Base-by-base conservation (phyloP, 2,329 filamentous ascomycete genomes). In the Zasmidium cellare region DNA sequence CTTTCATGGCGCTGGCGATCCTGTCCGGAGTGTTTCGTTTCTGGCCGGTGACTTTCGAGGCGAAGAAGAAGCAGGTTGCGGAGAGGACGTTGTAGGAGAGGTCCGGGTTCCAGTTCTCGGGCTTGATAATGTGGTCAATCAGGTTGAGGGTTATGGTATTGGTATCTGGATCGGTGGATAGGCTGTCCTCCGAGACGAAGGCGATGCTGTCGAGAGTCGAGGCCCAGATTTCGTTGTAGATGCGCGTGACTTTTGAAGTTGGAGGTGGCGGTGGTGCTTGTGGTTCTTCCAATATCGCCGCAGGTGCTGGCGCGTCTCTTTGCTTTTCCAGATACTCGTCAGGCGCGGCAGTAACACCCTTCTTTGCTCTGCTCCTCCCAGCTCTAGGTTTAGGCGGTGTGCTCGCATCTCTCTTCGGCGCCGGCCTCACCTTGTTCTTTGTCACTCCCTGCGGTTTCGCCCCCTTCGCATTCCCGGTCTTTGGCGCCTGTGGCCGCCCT, bases 51-150 rank as follows among this genome's bases (percentile, higher is more conserved):
- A 65, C 14, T 20, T 46, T 45, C n/a, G 54, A 57, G 14, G 63
- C 63, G 46, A 65, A 60, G 24, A 58, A 58, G 48, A 65, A 63
- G 45, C 63, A 63, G 3, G 56, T 53, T 14, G 63, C 57, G 16
- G 49, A 53, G 1, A 65, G 55, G 23, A 60, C 57, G 28, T 63
- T 65, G 14, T 54, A 45, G 11, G 55, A 60, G 12, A 65, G 23
- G 1, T 31, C 45, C 19, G 56, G 52, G 9, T 63, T 59, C 62
- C 62, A 65, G 12, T 63, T 58, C 16, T 58, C 53, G 2, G 62
- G 61, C 14, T 48, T 35, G 12, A 65, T 55, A 31, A 61, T 53
- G 41, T 63, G 56, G 44, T 65, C 63, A 19, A 65, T 58, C 14
- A 65, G 38, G 35, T 65, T 65, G 28, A 63, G 28, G 3, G 63